Base-by-base conservation (phyloP, 352 stramenopile genomes). In the Phytophthora cactorum region DNA sequence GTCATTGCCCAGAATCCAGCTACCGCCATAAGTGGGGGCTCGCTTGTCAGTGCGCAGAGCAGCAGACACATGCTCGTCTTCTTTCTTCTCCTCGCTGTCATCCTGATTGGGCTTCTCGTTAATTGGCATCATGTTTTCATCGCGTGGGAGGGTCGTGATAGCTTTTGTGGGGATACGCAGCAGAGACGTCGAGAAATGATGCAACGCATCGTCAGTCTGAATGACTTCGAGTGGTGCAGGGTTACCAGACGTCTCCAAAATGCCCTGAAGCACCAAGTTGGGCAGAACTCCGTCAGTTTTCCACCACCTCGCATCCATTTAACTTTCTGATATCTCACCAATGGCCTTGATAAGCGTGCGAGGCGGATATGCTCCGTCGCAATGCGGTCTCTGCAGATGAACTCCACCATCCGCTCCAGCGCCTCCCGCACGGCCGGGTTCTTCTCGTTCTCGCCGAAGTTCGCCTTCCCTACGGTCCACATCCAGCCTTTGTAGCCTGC, bases 361-460 rank as follows among this genome's bases (percentile, higher is more conserved):
- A 77, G 53, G 6, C 63, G 79, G 1, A 70, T 47, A n/a, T 77
- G 63, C 53, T 86, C 78, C 2, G 64, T 60, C 1, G 66, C 61
- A 46, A 78, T 68, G 29, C 74, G 76, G 28, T 82, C 72, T 5
- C 65, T 81, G 28, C 78, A 71, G 9, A 90, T 77, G 28, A 84
- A 71, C 44, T 81, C 82, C 5, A 96, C 81, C 86, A 96, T 94
- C 9, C 80, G 77, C 46, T 93, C 84, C 2, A 96, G 72, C 6
- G 86, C 85, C 27, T 92, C 78, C 47, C 86, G 68, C 39, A 96
- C 88, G 0, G 86, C 79, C 27, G 86, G 86, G 44, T 91, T 78
- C 62, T 89, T 89, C 44, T 96, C 88, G 52, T 91, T 96, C 64
- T 96, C 88, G 8, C 88, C 88, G 56, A 96, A 90, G 49, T 77